Percentiles rank a stretch among this genome's conserved stretches.
Conservation (phyloP, 2,329 filamentous ascomycete species). For the Apiospora aurea region DNA sequence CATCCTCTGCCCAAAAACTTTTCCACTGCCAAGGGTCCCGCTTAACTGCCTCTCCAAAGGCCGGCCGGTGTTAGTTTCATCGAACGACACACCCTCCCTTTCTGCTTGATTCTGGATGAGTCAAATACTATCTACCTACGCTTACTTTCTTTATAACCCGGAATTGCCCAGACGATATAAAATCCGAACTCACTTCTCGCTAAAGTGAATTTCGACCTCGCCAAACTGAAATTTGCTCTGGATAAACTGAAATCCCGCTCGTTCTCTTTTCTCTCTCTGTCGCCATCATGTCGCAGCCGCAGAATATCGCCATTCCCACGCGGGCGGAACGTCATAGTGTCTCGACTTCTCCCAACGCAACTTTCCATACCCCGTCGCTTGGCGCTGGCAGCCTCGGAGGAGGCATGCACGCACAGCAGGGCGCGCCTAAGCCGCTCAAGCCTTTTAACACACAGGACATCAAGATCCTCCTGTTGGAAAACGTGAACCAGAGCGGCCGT, state of each 20-base stretch:
- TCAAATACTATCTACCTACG: conserved; percentile 7
- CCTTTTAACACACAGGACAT: conserved; percentile 96
- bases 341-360: conserved; percentile 76
- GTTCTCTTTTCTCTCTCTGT: not conserved
- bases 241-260: not conserved
- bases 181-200: not conserved
- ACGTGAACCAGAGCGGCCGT: conserved; percentile 89
- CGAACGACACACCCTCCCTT: not conserved
- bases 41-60: not conserved
- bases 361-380: conserved; percentile 77
- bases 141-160: conserved; percentile 5
- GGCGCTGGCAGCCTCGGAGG: conserved; percentile 58
- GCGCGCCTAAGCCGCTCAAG: conserved; percentile 78
- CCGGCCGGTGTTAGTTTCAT: conserved; percentile 13
- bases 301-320: conserved; percentile 54
- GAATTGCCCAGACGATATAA: not conserved
- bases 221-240: not conserved
- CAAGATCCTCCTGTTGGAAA: conserved; percentile 94
- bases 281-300: conserved; percentile 51
- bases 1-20: not conserved
- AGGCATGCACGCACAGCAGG: conserved; percentile 50
- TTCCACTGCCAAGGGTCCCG: conserved; percentile 20
- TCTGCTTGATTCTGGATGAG: conserved; percentile 7
- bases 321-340: conserved; percentile 66
- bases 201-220: not conserved